Evolutionary conservation across 2,329 filamentous ascomycete species (phyloP).

Genomic region (Fusarium sacchari): DNA sequence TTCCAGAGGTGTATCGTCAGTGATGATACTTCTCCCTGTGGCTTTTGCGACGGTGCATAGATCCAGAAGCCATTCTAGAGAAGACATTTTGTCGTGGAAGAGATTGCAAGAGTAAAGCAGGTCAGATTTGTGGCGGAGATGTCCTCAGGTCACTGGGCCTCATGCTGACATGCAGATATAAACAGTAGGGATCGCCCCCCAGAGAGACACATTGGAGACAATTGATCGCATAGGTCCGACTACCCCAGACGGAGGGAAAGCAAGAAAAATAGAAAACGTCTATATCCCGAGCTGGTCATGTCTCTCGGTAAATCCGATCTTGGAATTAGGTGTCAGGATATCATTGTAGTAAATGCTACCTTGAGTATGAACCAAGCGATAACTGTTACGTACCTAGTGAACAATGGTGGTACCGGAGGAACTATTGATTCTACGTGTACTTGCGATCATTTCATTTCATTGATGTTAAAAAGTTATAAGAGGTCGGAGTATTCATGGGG

Average conservation of each 20-base stretch:
- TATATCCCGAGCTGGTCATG: not conserved
- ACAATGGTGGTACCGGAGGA: not conserved
- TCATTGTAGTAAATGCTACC: no score
- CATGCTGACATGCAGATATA: not conserved
- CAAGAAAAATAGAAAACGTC: fast-evolving
- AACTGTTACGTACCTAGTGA: not conserved
- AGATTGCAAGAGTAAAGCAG: not conserved
- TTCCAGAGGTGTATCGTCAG: not conserved
- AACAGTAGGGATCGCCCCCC: not conserved
- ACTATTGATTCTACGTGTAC: fast-evolving
- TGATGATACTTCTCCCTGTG: fast-evolving
- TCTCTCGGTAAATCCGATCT: no score
- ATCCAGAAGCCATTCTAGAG: not conserved
- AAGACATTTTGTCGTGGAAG: not conserved
- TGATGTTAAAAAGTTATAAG: fast-evolving
- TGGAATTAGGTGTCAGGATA: not conserved
- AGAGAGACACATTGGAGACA: not conserved
- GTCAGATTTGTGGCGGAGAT: not conserved
- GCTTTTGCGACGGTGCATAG: not conserved
- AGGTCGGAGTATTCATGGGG: not conserved
- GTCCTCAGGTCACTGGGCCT: not conserved
- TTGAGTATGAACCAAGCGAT: not conserved
- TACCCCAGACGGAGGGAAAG: not conserved
- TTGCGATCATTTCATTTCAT: no score
- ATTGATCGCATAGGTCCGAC: no score